Conservation (phyloP, 2,329 filamentous ascomycete genomes). For the Ilyonectria robusta region DNA sequence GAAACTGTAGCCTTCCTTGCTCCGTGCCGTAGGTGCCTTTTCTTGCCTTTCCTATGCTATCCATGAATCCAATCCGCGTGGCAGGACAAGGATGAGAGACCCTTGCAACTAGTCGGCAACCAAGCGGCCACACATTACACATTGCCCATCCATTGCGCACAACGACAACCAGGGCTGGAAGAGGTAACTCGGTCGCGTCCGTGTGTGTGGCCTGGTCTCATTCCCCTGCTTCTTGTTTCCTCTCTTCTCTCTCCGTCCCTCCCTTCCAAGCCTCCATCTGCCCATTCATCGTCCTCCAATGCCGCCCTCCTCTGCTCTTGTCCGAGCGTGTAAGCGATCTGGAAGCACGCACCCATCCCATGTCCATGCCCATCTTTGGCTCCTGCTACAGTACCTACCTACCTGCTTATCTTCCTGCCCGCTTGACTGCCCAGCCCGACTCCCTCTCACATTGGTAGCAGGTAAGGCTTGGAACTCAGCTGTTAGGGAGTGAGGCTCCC, state of each 20-base stretch:
- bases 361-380: constrained; percentile 11
- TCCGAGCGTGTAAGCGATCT: constrained; percentile 15
- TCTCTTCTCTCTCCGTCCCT: constrained; percentile 10
- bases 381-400: constrained; percentile 12
- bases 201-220: constrained; percentile 15
- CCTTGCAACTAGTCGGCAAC: constrained; percentile 14
- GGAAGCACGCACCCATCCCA: constrained; percentile 14
- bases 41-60: neutral
- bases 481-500: constrained; percentile 11
- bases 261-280: neutral
- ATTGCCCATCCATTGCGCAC: constrained; percentile 2
- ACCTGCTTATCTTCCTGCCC: neutral
- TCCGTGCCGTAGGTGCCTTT: neutral
- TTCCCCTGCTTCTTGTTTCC: constrained; percentile 24
- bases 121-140: neutral
- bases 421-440: constrained; percentile 16
- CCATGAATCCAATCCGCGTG: constrained; percentile 15
- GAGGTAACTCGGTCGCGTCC: constrained; percentile 14
- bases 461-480: constrained; percentile 9
- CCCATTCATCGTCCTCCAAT: constrained; percentile 18
- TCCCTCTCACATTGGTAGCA: constrained; percentile 18
- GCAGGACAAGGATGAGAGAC: constrained; percentile 22
- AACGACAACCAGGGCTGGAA: neutral
- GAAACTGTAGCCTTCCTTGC: neutral
- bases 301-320: constrained; percentile 12